A percentile compares a stretch with the other conserved stretches of the same genome.
phyloP scores from a whole-genome alignment of 257 asterid species.

The Primulina tabacum region DNA sequence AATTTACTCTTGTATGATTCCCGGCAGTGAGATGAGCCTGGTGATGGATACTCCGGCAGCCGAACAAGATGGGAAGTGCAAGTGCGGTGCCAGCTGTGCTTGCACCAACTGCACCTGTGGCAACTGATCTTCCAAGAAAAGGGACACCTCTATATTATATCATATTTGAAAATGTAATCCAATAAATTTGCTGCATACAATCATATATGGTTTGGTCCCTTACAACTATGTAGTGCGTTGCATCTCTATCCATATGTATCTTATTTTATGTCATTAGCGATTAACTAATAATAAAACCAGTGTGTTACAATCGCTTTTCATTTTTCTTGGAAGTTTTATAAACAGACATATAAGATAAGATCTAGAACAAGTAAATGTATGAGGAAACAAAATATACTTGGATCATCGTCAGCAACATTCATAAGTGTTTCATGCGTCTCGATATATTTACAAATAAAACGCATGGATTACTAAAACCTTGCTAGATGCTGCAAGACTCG shows the following conservation, averaged over 20 bases:
- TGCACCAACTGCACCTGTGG: slow-evolving; percentile 62
- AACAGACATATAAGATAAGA: background rate
- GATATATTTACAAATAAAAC: no score
- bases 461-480: background rate
- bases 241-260: background rate
- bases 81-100: slow-evolving; percentile 63
- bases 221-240: slow-evolving; percentile 6
- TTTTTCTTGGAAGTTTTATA: background rate
- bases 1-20: slow-evolving; percentile 5
- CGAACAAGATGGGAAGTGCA: slow-evolving; percentile 60
- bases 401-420: background rate
- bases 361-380: background rate
- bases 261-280: background rate
- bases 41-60: slow-evolving; percentile 37
- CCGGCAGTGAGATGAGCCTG: slow-evolving; percentile 43
- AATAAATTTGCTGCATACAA: slow-evolving; percentile 9
- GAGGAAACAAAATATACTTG: background rate
- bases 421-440: background rate
- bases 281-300: background rate
- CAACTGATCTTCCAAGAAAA: slow-evolving; percentile 26
- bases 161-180: background rate
- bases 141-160: background rate
- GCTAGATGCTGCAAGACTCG: background rate
- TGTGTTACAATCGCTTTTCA: slow-evolving; percentile 1
- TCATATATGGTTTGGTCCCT: background rate